These are phyloP conservation scores for Wallemia ichthyophaga DNA, from an alignment of 1,284 basidiomycete species.

Conservation along the genomic window DNA sequence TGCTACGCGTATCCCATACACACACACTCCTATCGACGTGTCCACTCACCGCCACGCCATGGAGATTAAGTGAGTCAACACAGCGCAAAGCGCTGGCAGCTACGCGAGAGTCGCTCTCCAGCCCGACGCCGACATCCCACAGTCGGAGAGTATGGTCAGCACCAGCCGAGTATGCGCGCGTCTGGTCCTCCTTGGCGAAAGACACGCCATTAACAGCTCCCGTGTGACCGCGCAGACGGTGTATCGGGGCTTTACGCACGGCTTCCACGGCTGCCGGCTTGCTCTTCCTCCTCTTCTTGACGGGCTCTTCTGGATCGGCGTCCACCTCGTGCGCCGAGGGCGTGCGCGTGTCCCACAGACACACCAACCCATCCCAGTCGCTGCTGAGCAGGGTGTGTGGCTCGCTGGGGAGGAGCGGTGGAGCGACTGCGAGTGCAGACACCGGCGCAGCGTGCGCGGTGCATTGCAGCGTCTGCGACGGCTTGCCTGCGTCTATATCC, in stretches of 20 bases:
- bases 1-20: conserved; percentile 24
- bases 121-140: conserved; percentile 38
- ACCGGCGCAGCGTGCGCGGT: conserved; percentile 31
- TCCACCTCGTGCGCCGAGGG: conserved; percentile 18
- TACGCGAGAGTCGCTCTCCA: conserved; percentile 29
- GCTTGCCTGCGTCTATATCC: neutral
- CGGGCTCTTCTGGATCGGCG: conserved; percentile 28
- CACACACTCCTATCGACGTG: conserved; percentile 20
- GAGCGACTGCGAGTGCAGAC: conserved; percentile 28
- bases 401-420: conserved; percentile 19
- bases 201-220: conserved; percentile 1
- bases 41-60: conserved; percentile 19
- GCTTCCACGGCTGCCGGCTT: conserved; percentile 9
- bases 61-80: conserved; percentile 17
- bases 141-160: conserved; percentile 41
- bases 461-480: conserved; percentile 26
- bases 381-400: conserved; percentile 29
- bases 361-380: conserved; percentile 49
- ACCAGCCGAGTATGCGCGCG: conserved; percentile 32
- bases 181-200: conserved; percentile 6
- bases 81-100: conserved; percentile 18
- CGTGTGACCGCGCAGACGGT: neutral
- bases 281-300: conserved; percentile 18
- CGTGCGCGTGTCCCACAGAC: conserved; percentile 21
- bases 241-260: neutral